phyloP scores from a whole-genome alignment of 345 rosid species.

The Euphorbia peplus region DNA sequence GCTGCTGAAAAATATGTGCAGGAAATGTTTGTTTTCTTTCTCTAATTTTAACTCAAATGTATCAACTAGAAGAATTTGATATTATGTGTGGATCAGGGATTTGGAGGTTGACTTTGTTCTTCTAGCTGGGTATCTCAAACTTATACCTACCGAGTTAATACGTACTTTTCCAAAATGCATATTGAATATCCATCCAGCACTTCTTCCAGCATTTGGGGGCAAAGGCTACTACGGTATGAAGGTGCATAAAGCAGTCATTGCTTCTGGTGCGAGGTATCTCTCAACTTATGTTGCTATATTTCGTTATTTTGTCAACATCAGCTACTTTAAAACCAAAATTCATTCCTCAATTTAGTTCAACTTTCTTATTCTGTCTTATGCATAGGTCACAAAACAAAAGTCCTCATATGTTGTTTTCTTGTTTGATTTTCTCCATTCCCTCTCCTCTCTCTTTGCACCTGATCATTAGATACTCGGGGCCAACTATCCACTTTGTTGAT shows the following conservation, averaged over 20 bases:
- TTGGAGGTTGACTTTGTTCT: constrained; percentile 69
- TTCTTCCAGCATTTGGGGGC: constrained; percentile 93
- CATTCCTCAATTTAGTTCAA: neutral
- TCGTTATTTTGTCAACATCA: neutral
- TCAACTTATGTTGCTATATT: neutral
- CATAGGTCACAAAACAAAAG: no score
- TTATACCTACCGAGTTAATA: constrained; percentile 58
- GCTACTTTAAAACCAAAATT: neutral
- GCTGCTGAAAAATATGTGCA: neutral
- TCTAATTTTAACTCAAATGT: neutral
- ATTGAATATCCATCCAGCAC: constrained; percentile 73
- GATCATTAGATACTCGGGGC: constrained; percentile 75
- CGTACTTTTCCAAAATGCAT: constrained; percentile 62
- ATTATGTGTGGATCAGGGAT: constrained; percentile 36
- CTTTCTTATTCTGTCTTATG: neutral
- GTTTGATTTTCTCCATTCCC: neutral
- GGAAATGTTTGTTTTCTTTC: neutral
- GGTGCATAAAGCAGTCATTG: constrained; percentile 82
- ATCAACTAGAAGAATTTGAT: neutral
- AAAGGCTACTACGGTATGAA: constrained; percentile 89
- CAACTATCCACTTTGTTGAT: constrained; percentile 91
- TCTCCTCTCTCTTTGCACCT: neutral
- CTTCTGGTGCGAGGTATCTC: constrained; percentile 82
- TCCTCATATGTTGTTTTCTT: no score
- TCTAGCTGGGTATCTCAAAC: constrained; percentile 81